phyloP scores from a whole-genome alignment of 2,329 filamentous ascomycete species.

The Fusarium haematococcum region DNA sequence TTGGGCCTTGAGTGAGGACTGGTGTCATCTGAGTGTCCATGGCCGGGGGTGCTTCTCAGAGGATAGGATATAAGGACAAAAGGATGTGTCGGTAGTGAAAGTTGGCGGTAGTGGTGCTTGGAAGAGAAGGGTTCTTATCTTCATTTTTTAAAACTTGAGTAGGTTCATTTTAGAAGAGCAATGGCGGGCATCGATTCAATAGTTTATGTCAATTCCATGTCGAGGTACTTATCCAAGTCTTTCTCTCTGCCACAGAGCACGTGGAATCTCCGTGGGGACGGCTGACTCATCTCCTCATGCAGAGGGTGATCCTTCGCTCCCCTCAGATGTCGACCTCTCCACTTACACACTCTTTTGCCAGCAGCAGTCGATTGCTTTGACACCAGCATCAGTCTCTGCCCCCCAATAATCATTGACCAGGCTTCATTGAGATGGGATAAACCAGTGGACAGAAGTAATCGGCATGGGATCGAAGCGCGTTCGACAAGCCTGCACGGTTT shows the following conservation, averaged over 20 bases:
- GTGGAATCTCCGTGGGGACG: neutral
- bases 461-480: neutral
- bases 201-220: too few species aligned
- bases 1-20: rapidly evolving
- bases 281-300: neutral
- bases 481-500: neutral
- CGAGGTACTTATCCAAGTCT: rapidly evolving
- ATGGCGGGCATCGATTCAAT: neutral
- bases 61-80: neutral
- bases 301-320: neutral
- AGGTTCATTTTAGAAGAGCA: neutral
- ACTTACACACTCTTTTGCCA: neutral
- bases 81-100: neutral
- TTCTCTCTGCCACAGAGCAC: neutral
- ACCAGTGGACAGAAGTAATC: neutral
- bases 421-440: neutral
- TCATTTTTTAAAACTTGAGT: neutral
- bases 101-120: neutral
- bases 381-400: neutral
- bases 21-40: neutral
- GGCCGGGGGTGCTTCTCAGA: rapidly evolving
- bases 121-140: neutral
- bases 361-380: neutral
- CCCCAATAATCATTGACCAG: neutral
- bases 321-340: neutral